Conservation (phyloP, 331 rosid species). For the Rhamnella rubrinervis region DNA sequence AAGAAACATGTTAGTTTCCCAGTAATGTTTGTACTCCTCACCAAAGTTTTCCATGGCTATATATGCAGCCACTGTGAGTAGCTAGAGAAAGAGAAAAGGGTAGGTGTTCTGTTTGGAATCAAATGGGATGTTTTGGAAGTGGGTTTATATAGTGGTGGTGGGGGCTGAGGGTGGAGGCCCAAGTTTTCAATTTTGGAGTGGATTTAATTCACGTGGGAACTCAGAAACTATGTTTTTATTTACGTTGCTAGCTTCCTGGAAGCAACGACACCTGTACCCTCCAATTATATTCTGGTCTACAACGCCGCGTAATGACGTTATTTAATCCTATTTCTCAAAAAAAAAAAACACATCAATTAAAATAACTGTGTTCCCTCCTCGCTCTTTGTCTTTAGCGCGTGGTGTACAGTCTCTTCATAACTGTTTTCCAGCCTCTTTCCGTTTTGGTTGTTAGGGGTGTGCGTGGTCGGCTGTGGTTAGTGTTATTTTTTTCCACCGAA, state of each 20-base stretch:
- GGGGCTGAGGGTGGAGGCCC: background rate
- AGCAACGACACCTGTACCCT: background rate
- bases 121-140: background rate
- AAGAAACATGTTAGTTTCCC: constrained; percentile 73
- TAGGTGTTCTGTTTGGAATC: no score
- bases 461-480: no score
- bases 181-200: background rate
- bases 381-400: no score
- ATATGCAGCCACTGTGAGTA: background rate
- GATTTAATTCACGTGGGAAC: background rate
- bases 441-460: no score
- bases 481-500: no score
- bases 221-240: background rate
- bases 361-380: no score
- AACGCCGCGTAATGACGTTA: constrained; percentile 25
- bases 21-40: constrained; percentile 59
- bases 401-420: no score
- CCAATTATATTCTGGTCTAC: constrained; percentile 2
- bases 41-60: constrained; percentile 59
- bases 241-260: constrained; percentile 4
- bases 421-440: no score
- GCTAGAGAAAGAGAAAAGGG: background rate
- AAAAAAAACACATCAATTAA: no score
- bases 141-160: background rate
- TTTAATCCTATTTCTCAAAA: no score